Evolutionary conservation across 331 rosid genomes (phyloP), one percentile per base, ranked within the genome.

Genomic region (Arachis monticola): DNA sequence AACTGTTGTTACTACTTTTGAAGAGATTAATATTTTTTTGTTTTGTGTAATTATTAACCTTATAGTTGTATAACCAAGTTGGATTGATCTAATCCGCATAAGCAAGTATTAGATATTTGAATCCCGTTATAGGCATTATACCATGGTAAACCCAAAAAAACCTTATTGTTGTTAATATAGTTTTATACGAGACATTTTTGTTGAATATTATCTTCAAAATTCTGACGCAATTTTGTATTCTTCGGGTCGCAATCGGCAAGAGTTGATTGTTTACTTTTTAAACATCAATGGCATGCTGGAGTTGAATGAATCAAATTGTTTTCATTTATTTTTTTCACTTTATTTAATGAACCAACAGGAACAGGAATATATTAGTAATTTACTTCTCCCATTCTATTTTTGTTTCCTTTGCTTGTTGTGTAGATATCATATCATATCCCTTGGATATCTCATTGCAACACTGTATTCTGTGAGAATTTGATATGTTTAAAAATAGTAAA

Each of bases 301-400:
- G 6, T 66, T 66, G 32, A 45, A 10, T 66, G 32, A 45, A 10
- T 27, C 7, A 40, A 10, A 13, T 32, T 51, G 38, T 7, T 11
- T 61, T 6, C 0, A 9, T 52, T 27, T 27, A 22, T 27, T 27
- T 27, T 14, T 40, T 69, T 69, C 13, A n/a, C 51, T 53, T 69
- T 53, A 7, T 53, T 40, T 52, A 32, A 32, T 38, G 38, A 35
- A 38, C 30, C 8, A 12, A 38, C 41, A 38, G 4, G 41, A 47
- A 69, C n/a, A 12, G 38, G 10, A 53, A 53, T 53, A 38, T 22
- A 2, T 70, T 5, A 27, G 46, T 57, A 30, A 6, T 68, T 47
- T n/a, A 30, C 60, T 67, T 41, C 72, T 30, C 42, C 60, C 51
- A 5, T 14, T 64, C 52, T 64, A 48, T 45, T 45, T 42, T 45